phyloP scores from a whole-genome alignment of 257 asterid genomes.

The Dorcoceras hygrometricum region DNA sequence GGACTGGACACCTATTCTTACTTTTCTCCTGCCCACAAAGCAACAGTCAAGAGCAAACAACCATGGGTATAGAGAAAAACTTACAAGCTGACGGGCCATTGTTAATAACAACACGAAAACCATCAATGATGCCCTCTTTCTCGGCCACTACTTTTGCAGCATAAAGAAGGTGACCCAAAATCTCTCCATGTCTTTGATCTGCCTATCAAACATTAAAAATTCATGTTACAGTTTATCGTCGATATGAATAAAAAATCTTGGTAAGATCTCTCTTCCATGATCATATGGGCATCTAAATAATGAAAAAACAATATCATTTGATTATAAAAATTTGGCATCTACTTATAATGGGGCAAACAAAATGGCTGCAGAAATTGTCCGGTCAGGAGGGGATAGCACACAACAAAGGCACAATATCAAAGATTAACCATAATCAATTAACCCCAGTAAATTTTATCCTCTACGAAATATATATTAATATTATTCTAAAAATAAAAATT shows the following conservation, averaged over 20 bases:
- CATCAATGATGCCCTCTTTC: conserved; percentile 83
- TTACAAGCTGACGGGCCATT: conserved; percentile 82
- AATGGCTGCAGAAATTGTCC: background rate
- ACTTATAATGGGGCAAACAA: background rate
- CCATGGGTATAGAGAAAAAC: conserved; percentile 23
- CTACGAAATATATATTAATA: too few species aligned
- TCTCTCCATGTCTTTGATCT: conserved; percentile 67
- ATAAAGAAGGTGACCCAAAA: conserved; percentile 85
- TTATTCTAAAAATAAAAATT: background rate
- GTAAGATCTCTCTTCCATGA: background rate
- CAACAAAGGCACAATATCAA: background rate
- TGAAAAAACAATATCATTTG: background rate
- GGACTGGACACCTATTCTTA: too few species aligned
- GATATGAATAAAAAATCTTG: conserved; percentile 8
- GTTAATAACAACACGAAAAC: conserved; percentile 89
- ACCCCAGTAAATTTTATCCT: background rate
- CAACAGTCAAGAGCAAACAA: background rate
- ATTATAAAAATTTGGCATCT: background rate
- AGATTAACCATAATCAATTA: conserved; percentile 1
- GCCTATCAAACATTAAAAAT: conserved; percentile 51
- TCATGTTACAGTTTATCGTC: conserved; percentile 18
- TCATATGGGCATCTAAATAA: background rate
- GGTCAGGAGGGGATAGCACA: background rate
- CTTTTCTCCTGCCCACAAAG: too few species aligned
- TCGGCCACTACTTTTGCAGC: conserved; percentile 91